phyloP scores from a whole-genome alignment of 2,329 filamentous ascomycete genomes.

The Parastagonospora nodorum region DNA sequence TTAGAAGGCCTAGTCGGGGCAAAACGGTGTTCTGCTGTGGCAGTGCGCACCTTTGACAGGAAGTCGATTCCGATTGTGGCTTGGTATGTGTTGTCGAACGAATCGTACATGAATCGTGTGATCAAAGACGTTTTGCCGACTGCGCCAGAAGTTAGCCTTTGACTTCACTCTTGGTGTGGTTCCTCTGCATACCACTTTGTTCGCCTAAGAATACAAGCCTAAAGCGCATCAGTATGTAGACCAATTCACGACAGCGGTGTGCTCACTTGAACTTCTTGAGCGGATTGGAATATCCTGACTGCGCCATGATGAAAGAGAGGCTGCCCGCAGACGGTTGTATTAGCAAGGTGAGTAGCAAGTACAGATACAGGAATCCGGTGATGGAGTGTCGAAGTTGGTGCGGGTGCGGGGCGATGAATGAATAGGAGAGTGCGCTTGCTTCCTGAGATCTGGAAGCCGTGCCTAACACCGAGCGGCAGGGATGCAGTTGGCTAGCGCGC shows the following conservation, averaged over 20 bases:
- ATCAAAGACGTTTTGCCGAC: constrained; percentile 99
- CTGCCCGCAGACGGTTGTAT: constrained; percentile 2
- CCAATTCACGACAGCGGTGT: constrained; percentile 10
- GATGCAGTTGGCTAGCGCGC: constrained; percentile 10
- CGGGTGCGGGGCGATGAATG: constrained; percentile 18
- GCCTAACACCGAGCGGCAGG: constrained; percentile 13
- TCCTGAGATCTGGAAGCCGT: constrained; percentile 21
- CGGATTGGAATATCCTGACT: constrained; percentile 90
- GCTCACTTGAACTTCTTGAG: constrained; percentile 99
- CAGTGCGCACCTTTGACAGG: constrained; percentile 78
- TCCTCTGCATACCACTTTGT: constrained; percentile 80
- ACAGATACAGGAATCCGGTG: constrained; percentile 1
- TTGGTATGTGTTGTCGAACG: constrained; percentile 99
- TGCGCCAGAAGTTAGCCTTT: constrained; percentile 49
- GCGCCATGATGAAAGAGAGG: constrained; percentile 69
- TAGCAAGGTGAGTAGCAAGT: constrained; percentile 7
- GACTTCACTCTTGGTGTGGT: neutral
- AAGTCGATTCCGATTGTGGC: constrained; percentile 99
- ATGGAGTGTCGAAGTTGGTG: constrained; percentile 12
- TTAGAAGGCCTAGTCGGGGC: constrained; percentile 7
- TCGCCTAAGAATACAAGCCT: constrained; percentile 97
- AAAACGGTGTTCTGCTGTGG: neutral
- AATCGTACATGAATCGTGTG: constrained; percentile 99
- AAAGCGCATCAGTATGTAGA: constrained; percentile 30
- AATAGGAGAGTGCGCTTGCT: constrained; percentile 26